Conservation (phyloP, 805 yeast genomes). For the Blastobotrys peoriensis region DNA sequence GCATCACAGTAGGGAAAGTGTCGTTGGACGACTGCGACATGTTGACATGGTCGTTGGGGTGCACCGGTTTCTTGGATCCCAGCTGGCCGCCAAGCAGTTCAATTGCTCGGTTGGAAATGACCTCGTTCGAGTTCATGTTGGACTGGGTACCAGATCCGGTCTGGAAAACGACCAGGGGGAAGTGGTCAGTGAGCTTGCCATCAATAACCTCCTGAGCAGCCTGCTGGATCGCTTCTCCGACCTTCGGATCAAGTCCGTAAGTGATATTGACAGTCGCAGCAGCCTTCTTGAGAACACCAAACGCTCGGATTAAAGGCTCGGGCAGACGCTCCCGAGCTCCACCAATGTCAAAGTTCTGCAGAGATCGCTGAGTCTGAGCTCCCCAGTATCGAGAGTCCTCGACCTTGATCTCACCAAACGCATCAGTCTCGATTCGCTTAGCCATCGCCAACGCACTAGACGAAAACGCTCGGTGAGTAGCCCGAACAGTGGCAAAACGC, state of each 20-base stretch:
- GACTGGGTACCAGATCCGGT: constrained; percentile 99
- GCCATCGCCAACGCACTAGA: constrained; percentile 13
- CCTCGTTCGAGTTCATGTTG: constrained; percentile 99
- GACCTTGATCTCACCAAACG: constrained; percentile 94
- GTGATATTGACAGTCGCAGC: constrained; percentile 86
- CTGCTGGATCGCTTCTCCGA: constrained; percentile 77
- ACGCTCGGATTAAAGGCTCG: constrained; percentile 81
- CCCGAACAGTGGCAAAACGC: not conserved
- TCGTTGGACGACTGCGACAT: constrained; percentile 98
- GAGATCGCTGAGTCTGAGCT: constrained; percentile 90
- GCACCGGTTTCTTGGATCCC: constrained; percentile 92
- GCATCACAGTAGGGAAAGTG: constrained; percentile 99
- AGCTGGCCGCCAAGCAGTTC: constrained; percentile 87
- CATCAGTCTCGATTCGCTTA: constrained; percentile 81
- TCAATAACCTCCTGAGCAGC: constrained; percentile 95
- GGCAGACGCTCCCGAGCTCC: constrained; percentile 90
- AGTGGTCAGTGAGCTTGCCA: constrained; percentile 88
- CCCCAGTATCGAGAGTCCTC: constrained; percentile 90
- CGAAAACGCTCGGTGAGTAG: constrained; percentile 2
- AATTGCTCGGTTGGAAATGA: constrained; percentile 96
- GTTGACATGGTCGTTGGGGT: constrained; percentile 98
- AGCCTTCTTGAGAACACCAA: constrained; percentile 90
- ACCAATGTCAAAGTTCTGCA: constrained; percentile 92
- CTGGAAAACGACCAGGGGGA: constrained; percentile 98
- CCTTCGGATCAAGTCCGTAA: constrained; percentile 80